Evolutionary conservation across 192 early-diverging fungal genomes (phyloP), one percentile per base, ranked within the genome.

Genomic region (Podila clonocystis): DNA sequence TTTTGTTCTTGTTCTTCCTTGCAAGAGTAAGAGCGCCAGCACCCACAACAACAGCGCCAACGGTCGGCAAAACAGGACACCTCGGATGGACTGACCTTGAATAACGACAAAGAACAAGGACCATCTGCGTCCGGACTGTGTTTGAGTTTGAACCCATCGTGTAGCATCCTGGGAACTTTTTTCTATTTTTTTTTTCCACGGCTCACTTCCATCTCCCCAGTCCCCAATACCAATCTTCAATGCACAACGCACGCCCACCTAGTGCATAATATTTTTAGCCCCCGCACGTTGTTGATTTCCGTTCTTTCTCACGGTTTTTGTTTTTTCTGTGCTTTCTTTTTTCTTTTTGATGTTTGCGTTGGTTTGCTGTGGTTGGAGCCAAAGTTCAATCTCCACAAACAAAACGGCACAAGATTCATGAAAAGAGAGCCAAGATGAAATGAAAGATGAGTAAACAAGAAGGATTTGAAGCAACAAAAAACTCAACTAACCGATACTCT

Each of bases 341-440:
- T 26, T 38, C 30, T 38, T 45, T 26, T 63, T 63, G 34, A 45
- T 63, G 41, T 34, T 13, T 24, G 34, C 45, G 34, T 24, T 41
- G n/a, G 13, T n/a, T 19, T 33, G 29, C 29, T 20, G 33, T 62
- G 33, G n/a, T 38, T 26, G 33, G 33, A 26, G 24, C 30, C 57
- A 50, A 63, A 63, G 70, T 72, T 72, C 36, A 72, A 72, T 72
- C 70, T 72, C 70, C 64, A 65, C 64, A 67, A 15, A 36, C 20
- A 64, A 13, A 65, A 34, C 26, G 26, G 36, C 20, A 57, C 6
- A 45, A 45, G 13, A 45, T 45, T 12, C 41, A 45, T 15, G 3
- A 45, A 3, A 45, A 45, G 41, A 15, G 41, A 30, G 41, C 13
- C 33, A 36, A 34, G 36, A 24, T 12, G 26, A 57, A 24, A 22